A percentile compares a stretch with the other conserved stretches of the same genome.
phyloP scores from a whole-genome alignment of 1,284 basidiomycete genomes.

The Leccinum huronense region DNA sequence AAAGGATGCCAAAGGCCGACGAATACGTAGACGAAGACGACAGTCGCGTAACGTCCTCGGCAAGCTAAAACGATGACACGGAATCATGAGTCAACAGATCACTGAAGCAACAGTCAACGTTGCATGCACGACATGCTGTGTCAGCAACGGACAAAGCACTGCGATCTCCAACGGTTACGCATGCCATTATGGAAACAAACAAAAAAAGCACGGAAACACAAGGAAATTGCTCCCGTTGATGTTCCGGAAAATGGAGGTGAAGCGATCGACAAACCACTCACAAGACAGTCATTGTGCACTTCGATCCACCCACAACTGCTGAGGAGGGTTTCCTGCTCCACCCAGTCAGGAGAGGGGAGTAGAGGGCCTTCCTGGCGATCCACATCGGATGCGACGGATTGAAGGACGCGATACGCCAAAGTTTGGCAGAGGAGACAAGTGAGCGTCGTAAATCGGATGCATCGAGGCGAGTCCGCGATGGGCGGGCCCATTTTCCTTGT shows the following conservation, averaged over 20 bases:
- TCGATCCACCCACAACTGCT: slow-evolving; percentile 72
- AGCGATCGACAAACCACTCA: slow-evolving; percentile 44
- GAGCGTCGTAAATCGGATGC: slow-evolving; percentile 59
- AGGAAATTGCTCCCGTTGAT: slow-evolving; percentile 1
- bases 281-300: slow-evolving; percentile 61
- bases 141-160: slow-evolving; percentile 10
- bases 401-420: slow-evolving; percentile 66
- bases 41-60: slow-evolving; percentile 44
- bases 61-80: slow-evolving; percentile 41
- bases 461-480: slow-evolving; percentile 46
- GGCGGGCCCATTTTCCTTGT: slow-evolving; percentile 51
- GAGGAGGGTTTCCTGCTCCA: slow-evolving; percentile 67
- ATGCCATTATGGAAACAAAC: slow-evolving; percentile 7
- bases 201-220: slow-evolving; percentile 5
- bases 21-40: slow-evolving; percentile 53
- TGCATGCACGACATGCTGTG: slow-evolving; percentile 17
- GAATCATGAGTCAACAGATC: slow-evolving; percentile 23
- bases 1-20: slow-evolving; percentile 48
- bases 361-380: slow-evolving; percentile 67
- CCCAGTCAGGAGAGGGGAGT: slow-evolving; percentile 70
- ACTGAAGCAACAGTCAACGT: slow-evolving; percentile 2
- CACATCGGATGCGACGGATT: slow-evolving; percentile 54
- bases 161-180: slow-evolving; percentile 3
- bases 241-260: neutral
- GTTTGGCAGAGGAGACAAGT: slow-evolving; percentile 69